phyloP scores from a whole-genome alignment of 805 yeast species.

The Teunomyces atbi region DNA sequence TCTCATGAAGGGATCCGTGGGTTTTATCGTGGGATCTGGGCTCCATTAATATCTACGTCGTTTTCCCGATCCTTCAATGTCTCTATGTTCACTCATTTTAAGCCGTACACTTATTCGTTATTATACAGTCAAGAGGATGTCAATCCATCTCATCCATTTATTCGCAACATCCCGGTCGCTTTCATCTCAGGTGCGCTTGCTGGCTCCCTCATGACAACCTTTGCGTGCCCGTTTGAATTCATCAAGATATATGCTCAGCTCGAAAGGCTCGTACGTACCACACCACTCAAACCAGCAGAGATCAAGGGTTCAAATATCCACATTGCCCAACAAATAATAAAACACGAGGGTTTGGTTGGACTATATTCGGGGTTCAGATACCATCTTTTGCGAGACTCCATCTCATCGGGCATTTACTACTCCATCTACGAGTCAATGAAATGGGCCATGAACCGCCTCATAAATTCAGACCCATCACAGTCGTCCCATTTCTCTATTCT shows the following conservation, averaged over 20 bases:
- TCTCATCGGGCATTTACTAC: constrained; percentile 73
- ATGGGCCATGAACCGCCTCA: constrained; percentile 37
- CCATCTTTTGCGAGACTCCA: constrained; percentile 65
- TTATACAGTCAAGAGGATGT: constrained; percentile 11
- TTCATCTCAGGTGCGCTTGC: constrained; percentile 62
- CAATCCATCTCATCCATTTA: constrained; percentile 39
- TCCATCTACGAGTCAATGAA: constrained; percentile 75
- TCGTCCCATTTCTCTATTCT: constrained; percentile 32
- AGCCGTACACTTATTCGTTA: constrained; percentile 35
- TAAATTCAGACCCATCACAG: constrained; percentile 24
- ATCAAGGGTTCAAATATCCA: constrained; percentile 37
- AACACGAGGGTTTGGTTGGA: constrained; percentile 59
- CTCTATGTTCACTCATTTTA: constrained; percentile 55
- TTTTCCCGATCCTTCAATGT: constrained; percentile 65
- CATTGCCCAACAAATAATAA: constrained; percentile 46
- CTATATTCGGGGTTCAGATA: constrained; percentile 71
- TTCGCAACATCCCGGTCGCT: constrained; percentile 39
- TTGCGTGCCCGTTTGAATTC: constrained; percentile 84
- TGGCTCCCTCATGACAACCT: constrained; percentile 60
- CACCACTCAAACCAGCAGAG: constrained; percentile 6
- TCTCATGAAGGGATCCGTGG: constrained; percentile 64
- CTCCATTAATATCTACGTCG: constrained; percentile 68
- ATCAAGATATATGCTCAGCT: constrained; percentile 81
- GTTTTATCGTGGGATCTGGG: constrained; percentile 72
- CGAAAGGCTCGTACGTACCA: constrained; percentile 42